A percentile compares a stretch with the other conserved stretches of the same genome.
Conservation (phyloP, 768 basidiomycete species). For the Lentinula guzmanii region DNA sequence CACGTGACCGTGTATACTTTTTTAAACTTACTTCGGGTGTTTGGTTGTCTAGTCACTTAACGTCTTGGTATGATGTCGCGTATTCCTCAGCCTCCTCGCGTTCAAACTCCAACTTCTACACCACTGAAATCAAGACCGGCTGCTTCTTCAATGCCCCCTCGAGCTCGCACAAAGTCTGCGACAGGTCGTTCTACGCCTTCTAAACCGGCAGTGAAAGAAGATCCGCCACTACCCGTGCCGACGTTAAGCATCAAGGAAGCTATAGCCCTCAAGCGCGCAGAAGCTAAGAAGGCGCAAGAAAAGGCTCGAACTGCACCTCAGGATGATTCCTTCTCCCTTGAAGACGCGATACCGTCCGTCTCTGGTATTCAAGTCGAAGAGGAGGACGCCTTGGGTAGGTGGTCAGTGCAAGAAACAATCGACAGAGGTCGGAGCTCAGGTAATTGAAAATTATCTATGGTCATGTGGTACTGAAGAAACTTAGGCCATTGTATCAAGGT, state of each 20-base stretch:
- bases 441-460: conserved; percentile 25
- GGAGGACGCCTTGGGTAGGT: conserved; percentile 57
- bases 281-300: conserved; percentile 60
- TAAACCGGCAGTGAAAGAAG: conserved; percentile 20
- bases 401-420: conserved; percentile 67
- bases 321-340: conserved; percentile 35
- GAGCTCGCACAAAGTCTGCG: conserved; percentile 28
- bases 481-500: conserved; percentile 42
- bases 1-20: not conserved
- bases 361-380: conserved; percentile 18
- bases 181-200: conserved; percentile 16
- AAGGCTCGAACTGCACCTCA: conserved; percentile 19
- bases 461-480: conserved; percentile 38
- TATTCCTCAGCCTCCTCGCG: conserved; percentile 25
- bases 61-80: conserved; percentile 31
- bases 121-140: not conserved
- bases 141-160: conserved; percentile 9
- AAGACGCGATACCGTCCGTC: conserved; percentile 39
- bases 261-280: conserved; percentile 73
- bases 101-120: not conserved
- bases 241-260: conserved; percentile 63
- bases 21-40: not conserved
- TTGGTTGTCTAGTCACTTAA: not conserved
- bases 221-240: conserved; percentile 16
- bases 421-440: conserved; percentile 75